phyloP scores from a whole-genome alignment of 768 basidiomycete genomes.

The Mycena chlorophos region DNA sequence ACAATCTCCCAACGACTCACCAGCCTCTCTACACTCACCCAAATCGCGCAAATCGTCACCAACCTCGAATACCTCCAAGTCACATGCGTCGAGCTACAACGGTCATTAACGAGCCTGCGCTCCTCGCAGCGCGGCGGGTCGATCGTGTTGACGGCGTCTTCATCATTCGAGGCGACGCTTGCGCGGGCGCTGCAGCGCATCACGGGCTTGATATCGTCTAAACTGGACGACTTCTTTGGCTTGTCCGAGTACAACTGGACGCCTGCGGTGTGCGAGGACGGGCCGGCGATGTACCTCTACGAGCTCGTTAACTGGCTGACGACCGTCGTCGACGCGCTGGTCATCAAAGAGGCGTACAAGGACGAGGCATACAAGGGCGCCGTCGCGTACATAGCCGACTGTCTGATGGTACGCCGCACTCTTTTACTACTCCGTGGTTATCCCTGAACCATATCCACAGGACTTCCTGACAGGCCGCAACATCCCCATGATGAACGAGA shows the following conservation, averaged over 20 bases:
- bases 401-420: slow-evolving; percentile 71
- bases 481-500: slow-evolving; percentile 81
- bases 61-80: slow-evolving; percentile 91
- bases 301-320: slow-evolving; percentile 96
- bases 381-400: slow-evolving; percentile 82
- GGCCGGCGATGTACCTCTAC: slow-evolving; percentile 91
- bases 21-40: slow-evolving; percentile 77
- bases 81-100: slow-evolving; percentile 82
- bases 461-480: slow-evolving; percentile 77
- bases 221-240: slow-evolving; percentile 95
- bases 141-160: slow-evolving; percentile 63
- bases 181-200: slow-evolving; percentile 73
- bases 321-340: slow-evolving; percentile 89
- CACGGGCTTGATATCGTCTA: slow-evolving; percentile 79
- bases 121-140: slow-evolving; percentile 82
- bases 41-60: slow-evolving; percentile 89
- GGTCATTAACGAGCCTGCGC: slow-evolving; percentile 81
- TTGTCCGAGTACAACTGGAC: slow-evolving; percentile 96
- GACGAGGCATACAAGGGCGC: slow-evolving; percentile 89
- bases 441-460: slow-evolving; percentile 39
- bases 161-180: slow-evolving; percentile 70
- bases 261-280: slow-evolving; percentile 63
- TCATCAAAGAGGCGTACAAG: slow-evolving; percentile 82
- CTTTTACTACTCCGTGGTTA: background rate
- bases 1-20: slow-evolving; percentile 74